phyloP scores from a whole-genome alignment of 352 stramenopile genomes.

The Thalassiosira exigua region DNA sequence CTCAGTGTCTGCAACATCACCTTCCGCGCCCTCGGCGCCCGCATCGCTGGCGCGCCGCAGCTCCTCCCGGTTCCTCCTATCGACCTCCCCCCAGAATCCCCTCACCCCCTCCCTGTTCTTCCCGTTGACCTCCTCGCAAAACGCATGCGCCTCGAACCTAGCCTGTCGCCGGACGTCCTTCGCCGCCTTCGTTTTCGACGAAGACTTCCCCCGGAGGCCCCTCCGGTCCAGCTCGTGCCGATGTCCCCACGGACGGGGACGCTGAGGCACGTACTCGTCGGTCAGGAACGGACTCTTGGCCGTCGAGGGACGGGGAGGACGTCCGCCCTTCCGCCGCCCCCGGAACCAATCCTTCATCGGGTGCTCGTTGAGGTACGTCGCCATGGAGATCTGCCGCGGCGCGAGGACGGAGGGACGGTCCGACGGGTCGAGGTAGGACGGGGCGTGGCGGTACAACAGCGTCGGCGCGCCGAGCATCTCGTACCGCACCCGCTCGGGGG shows the following conservation, averaged over 20 bases:
- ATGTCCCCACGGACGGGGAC: slow-evolving; percentile 18
- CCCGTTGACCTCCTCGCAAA: slow-evolving; percentile 9
- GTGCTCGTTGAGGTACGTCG: slow-evolving; percentile 23
- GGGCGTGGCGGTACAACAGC: slow-evolving; percentile 51
- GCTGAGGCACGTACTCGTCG: slow-evolving; percentile 15
- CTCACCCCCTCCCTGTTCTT: slow-evolving; percentile 20
- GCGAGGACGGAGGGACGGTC: slow-evolving; percentile 25
- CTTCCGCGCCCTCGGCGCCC: too few relatives aligned
- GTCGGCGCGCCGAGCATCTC: slow-evolving; percentile 56
- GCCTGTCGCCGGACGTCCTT: slow-evolving; percentile 9
- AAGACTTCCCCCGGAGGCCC: too few relatives aligned
- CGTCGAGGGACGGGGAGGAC: not conserved
- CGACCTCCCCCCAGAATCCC: slow-evolving; percentile 1
- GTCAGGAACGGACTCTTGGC: slow-evolving; percentile 11
- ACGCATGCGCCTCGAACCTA: slow-evolving; percentile 13
- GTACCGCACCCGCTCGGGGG: slow-evolving; percentile 34
- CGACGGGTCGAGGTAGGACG: slow-evolving; percentile 40
- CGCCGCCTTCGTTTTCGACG: not conserved
- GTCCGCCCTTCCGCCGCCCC: not conserved
- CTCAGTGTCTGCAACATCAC: too few relatives aligned
- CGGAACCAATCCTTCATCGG: slow-evolving; percentile 18
- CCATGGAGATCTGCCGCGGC: slow-evolving; percentile 33
- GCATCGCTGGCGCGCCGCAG: not conserved
- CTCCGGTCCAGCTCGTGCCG: slow-evolving; percentile 24
- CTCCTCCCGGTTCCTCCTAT: not conserved